phyloP scores from a whole-genome alignment of 2,329 filamentous ascomycete genomes.

The Ceratocystis papillata region DNA sequence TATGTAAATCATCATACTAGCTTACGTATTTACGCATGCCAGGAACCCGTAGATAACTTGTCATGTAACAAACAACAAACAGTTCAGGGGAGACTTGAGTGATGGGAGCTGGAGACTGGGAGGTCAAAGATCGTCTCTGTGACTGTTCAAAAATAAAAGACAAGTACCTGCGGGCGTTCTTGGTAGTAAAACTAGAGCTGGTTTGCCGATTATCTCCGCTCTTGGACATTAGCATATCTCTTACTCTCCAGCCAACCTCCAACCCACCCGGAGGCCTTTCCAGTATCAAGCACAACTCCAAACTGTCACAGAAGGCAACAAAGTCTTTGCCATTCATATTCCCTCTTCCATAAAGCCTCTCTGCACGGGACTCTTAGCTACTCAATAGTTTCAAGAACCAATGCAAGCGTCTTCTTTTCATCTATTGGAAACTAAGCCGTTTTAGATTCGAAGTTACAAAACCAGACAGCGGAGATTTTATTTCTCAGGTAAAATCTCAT shows the following conservation, averaged over 20 bases:
- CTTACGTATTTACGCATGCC: not conserved
- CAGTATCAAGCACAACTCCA: conserved; percentile 5
- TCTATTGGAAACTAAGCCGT: not conserved
- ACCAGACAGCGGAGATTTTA: not conserved
- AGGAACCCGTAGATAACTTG: not conserved
- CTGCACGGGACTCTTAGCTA: not conserved
- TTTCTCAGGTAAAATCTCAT: no score
- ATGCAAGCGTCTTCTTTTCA: not conserved
- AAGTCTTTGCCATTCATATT: no score
- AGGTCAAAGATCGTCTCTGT: not conserved
- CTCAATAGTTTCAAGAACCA: not conserved
- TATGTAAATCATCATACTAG: not conserved
- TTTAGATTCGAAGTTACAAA: not conserved
- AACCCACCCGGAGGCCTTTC: not conserved
- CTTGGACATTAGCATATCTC: not conserved
- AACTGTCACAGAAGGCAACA: not conserved
- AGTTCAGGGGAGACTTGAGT: not conserved
- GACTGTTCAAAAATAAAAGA: not conserved
- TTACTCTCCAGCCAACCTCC: not conserved
- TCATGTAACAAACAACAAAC: not conserved
- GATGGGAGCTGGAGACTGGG: no score
- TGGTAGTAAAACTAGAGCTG: not conserved
- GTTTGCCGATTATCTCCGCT: conserved; percentile 1
- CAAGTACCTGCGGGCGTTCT: not conserved
- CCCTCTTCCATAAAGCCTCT: not conserved